These are phyloP conservation scores for Borealophlyctis nickersoniae DNA, from an alignment of 192 early-diverging fungal species.

Conservation along the genomic window DNA sequence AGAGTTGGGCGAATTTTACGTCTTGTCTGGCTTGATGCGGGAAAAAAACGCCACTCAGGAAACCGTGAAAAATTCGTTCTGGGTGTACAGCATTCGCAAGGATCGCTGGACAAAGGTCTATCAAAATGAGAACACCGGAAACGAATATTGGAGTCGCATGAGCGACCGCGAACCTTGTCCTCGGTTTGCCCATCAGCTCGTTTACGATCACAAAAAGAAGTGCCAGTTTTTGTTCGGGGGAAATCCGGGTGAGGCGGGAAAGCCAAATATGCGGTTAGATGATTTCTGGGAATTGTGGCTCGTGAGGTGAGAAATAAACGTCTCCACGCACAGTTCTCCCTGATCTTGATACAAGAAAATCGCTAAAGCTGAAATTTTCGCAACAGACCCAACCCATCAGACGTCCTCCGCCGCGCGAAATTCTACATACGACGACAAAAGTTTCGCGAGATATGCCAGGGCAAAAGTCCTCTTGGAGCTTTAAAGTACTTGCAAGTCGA, in stretches of 20 bases:
- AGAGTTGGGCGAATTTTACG: constrained; percentile 77
- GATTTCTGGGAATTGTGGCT: constrained; percentile 82
- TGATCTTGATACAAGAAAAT: background rate
- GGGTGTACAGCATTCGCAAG: constrained; percentile 65
- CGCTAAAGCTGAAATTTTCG: constrained; percentile 4
- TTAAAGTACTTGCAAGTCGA: constrained; percentile 75
- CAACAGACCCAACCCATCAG: constrained; percentile 54
- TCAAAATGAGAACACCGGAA: constrained; percentile 58
- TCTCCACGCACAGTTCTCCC: background rate
- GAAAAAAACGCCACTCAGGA: constrained; percentile 56
- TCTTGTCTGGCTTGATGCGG: constrained; percentile 69
- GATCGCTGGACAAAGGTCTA: constrained; percentile 67
- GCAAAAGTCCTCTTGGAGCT: constrained; percentile 39
- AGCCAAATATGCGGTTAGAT: constrained; percentile 64
- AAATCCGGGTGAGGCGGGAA: constrained; percentile 72
- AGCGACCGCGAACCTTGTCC: constrained; percentile 68
- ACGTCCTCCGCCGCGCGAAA: constrained; percentile 68
- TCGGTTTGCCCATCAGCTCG: constrained; percentile 90
- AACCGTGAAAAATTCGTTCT: constrained; percentile 71
- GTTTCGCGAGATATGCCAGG: constrained; percentile 75
- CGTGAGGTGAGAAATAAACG: no score
- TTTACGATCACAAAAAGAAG: constrained; percentile 70
- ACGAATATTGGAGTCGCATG: constrained; percentile 51
- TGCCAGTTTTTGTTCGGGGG: constrained; percentile 93
- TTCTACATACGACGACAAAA: constrained; percentile 78